Evolutionary conservation across 2,329 filamentous ascomycete species (phyloP).

Genomic region (Colletotrichum magnum): DNA sequence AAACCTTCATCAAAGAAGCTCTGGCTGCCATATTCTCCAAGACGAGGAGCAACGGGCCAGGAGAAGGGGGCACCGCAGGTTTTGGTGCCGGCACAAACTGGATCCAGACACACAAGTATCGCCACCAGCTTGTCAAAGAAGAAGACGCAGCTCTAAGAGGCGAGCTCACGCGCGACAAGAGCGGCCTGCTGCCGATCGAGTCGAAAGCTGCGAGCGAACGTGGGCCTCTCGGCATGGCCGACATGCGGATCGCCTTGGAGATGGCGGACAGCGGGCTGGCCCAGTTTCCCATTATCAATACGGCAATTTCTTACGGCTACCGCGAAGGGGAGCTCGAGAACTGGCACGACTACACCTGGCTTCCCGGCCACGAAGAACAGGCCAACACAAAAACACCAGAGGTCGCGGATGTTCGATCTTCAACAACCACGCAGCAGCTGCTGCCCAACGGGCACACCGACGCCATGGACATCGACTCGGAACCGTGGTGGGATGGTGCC

Average conservation of each 20-base stretch:
- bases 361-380: constrained; percentile 50
- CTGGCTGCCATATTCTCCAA: constrained; percentile 74
- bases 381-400: constrained; percentile 33
- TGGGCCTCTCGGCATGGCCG: constrained; percentile 81
- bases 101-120: constrained; percentile 86
- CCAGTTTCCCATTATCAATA: constrained; percentile 82
- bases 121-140: constrained; percentile 80
- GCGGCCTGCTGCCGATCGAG: constrained; percentile 85
- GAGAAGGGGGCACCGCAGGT: constrained; percentile 72
- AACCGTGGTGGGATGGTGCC: constrained; percentile 75
- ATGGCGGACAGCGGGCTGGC: constrained; percentile 83
- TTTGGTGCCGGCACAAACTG: constrained; percentile 77
- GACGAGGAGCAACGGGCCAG: constrained; percentile 75
- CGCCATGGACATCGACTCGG: constrained; percentile 71
- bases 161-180: constrained; percentile 80
- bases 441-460: constrained; percentile 67
- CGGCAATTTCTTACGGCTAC: constrained; percentile 78
- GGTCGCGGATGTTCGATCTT: constrained; percentile 50
- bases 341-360: constrained; percentile 72
- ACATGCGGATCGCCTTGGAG: constrained; percentile 82
- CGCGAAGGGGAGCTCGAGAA: constrained; percentile 83
- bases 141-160: constrained; percentile 81
- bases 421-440: constrained; percentile 46
- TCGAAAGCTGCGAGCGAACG: constrained; percentile 81
- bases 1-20: constrained; percentile 77